These are phyloP conservation scores for Smallanthus sonchifolius DNA, from an alignment of 129 eudicot genomes.

Conservation along the genomic window DNA sequence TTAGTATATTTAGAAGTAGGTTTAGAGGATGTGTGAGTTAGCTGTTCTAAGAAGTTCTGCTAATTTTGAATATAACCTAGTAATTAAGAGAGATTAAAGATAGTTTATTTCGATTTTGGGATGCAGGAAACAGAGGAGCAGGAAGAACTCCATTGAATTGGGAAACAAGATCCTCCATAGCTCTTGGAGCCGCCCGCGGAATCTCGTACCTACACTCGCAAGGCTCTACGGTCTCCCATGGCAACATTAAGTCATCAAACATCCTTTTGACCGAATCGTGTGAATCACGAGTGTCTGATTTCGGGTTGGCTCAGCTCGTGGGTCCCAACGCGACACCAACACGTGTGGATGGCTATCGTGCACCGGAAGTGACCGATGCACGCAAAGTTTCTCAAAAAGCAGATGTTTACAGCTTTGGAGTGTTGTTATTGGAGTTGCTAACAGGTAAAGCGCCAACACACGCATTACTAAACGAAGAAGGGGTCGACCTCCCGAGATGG, in stretches of 20 bases:
- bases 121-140: constrained; percentile 67
- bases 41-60: too few species aligned
- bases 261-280: constrained; percentile 60
- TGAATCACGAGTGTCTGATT: constrained; percentile 81
- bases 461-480: constrained; percentile 66
- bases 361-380: constrained; percentile 75
- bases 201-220: constrained; percentile 63
- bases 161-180: constrained; percentile 68
- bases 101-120: not conserved
- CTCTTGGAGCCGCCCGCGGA: constrained; percentile 89
- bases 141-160: constrained; percentile 81
- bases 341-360: constrained; percentile 76
- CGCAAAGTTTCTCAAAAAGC: constrained; percentile 72
- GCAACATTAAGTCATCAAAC: constrained; percentile 83
- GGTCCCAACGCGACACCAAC: constrained; percentile 55
- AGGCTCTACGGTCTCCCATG: constrained; percentile 63
- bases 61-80: not conserved
- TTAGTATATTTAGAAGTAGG: not conserved
- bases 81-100: too few species aligned
- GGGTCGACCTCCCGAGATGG: constrained; percentile 86
- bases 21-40: too few species aligned
- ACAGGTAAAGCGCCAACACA: constrained; percentile 87
- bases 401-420: constrained; percentile 84
- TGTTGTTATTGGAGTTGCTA: constrained; percentile 58
- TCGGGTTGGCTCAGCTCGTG: constrained; percentile 73